phyloP scores from a whole-genome alignment of 2,329 filamentous ascomycete species.

The Exophiala alcalophila region DNA sequence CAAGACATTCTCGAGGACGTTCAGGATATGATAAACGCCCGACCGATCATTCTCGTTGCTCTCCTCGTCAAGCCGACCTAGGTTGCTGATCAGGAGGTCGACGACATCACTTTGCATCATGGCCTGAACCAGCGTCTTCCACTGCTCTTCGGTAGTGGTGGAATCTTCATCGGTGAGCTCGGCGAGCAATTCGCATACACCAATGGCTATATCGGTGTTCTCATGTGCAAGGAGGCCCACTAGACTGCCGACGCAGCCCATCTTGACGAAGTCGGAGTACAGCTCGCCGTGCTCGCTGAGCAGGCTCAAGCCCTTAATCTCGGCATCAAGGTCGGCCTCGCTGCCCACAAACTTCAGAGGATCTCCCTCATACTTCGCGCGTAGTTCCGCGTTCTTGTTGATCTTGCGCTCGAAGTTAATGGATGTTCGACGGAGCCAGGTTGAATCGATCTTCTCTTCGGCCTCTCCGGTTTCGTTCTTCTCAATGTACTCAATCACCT shows the following conservation, averaged over 20 bases:
- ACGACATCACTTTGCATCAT: constrained; percentile 68
- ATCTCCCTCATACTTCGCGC: constrained; percentile 77
- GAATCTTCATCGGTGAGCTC: constrained; percentile 95
- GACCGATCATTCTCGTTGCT: constrained; percentile 66
- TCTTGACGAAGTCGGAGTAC: constrained; percentile 73
- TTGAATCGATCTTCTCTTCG: constrained; percentile 65
- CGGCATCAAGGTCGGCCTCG: constrained; percentile 85
- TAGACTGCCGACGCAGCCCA: constrained; percentile 70
- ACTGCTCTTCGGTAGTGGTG: constrained; percentile 73
- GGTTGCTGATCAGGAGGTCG: constrained; percentile 71
- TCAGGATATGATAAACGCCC: constrained; percentile 82
- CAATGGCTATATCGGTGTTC: constrained; percentile 94
- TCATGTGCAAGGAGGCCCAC: constrained; percentile 86
- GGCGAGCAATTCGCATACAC: constrained; percentile 80
- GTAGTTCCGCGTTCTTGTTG: constrained; percentile 82
- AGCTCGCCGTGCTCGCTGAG: constrained; percentile 81
- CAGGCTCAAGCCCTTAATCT: constrained; percentile 82
- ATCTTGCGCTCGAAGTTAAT: constrained; percentile 88
- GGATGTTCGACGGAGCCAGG: constrained; percentile 79
- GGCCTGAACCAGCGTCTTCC: constrained; percentile 68
- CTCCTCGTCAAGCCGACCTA: constrained; percentile 73
- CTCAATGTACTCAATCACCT: constrained; percentile 86
- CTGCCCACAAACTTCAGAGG: constrained; percentile 67
- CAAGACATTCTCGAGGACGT: constrained; percentile 80
- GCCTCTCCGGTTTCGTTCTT: constrained; percentile 55